Conservation (phyloP, 768 basidiomycete genomes). For the Calocybe cyanea region DNA sequence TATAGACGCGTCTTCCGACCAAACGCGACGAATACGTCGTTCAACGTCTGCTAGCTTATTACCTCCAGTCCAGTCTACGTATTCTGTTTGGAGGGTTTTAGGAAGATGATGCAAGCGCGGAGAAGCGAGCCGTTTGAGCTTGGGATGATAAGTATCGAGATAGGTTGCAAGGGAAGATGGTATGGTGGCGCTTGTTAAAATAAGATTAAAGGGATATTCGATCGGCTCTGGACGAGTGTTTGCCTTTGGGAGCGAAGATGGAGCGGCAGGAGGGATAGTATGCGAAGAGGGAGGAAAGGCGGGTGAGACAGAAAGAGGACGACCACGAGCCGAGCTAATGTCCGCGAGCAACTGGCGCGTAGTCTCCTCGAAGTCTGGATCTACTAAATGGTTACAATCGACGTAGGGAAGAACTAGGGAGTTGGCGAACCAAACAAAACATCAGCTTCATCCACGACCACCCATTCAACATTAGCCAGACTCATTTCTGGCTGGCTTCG, state of each 20-base stretch:
- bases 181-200: slow-evolving; percentile 86
- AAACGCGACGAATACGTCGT: slow-evolving; percentile 65
- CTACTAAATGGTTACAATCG: slow-evolving; percentile 34
- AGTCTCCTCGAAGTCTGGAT: slow-evolving; percentile 76
- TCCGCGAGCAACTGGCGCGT: slow-evolving; percentile 70
- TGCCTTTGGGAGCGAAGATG: slow-evolving; percentile 15
- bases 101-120: slow-evolving; percentile 81
- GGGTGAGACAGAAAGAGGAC: slow-evolving; percentile 37
- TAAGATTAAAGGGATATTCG: slow-evolving; percentile 73
- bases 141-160: slow-evolving; percentile 58
- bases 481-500: slow-evolving; percentile 52
- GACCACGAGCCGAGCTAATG: slow-evolving; percentile 60
- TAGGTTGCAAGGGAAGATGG: slow-evolving; percentile 70
- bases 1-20: slow-evolving; percentile 58
- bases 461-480: slow-evolving; percentile 77
- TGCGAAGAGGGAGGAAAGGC: slow-evolving; percentile 7
- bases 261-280: slow-evolving; percentile 8
- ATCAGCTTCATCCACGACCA: slow-evolving; percentile 89
- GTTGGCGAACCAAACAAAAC: slow-evolving; percentile 69
- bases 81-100: slow-evolving; percentile 61
- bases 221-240: slow-evolving; percentile 23
- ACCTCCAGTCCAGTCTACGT: slow-evolving; percentile 73
- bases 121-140: slow-evolving; percentile 70
- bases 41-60: slow-evolving; percentile 81
- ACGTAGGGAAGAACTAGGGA: not conserved